A percentile compares a stretch with the other conserved stretches of the same genome.
phyloP scores from a whole-genome alignment of 2,329 filamentous ascomycete genomes.

The Epichloe baconii region DNA sequence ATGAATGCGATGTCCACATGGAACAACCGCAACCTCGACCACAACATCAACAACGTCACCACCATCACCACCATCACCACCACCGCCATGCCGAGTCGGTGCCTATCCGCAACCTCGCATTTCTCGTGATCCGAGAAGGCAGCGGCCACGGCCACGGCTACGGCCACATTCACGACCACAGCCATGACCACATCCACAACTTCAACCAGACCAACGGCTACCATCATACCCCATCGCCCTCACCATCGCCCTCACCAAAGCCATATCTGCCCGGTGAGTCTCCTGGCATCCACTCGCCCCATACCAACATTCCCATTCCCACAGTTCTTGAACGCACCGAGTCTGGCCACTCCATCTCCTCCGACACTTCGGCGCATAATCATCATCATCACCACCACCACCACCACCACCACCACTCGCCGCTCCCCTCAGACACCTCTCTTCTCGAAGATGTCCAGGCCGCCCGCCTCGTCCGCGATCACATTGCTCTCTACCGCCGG shows the following conservation, averaged over 20 bases:
- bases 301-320: neutral
- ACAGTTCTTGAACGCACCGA: conserved; percentile 33
- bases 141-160: conserved; percentile 6
- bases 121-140: conserved; percentile 27
- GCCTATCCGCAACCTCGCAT: conserved; percentile 20
- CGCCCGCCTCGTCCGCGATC: conserved; percentile 33
- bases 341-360: conserved; percentile 35
- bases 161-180: neutral
- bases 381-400: conserved; percentile 13
- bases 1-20: neutral
- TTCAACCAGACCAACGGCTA: conserved; percentile 3
- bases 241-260: conserved; percentile 12
- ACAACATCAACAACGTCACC: neutral
- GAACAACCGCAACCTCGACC: neutral
- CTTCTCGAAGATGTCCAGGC: conserved; percentile 28
- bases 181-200: neutral
- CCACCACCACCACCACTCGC: conserved; percentile 14
- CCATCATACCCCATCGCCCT: conserved; percentile 10
- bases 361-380: conserved; percentile 19
- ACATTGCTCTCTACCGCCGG: conserved; percentile 31
- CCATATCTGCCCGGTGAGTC: neutral
- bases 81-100: conserved; percentile 12
- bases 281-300: neutral
- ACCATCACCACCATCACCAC: neutral
- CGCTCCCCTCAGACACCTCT: conserved; percentile 12